Base-by-base conservation (phyloP, 257 asterid genomes). In the Plectranthus barbatus region DNA sequence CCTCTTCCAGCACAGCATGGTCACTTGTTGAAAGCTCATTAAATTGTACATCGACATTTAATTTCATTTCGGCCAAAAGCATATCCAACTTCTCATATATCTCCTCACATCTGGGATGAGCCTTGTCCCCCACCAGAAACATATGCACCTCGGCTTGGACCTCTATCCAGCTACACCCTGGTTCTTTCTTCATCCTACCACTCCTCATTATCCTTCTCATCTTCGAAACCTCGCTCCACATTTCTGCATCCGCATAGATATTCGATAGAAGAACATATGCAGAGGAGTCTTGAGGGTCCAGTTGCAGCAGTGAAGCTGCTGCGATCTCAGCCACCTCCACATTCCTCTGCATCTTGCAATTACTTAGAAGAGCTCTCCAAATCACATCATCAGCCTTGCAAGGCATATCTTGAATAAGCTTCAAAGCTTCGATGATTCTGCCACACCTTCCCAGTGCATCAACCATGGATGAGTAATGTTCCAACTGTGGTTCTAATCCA, bases 91-190 rank as follows among this genome's bases (percentile, higher is more conserved):
- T 78, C 15, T 69, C 76, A 45, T 88, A 91, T 56, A 91, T 83
- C 67, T 86, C 88, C 10, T 46, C 67, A 64, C 85, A 81, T 65
- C 83, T 79, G 4, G 95, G 95, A 81, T 91, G 98, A 50, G 94
- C 86, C 83, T 84, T 88, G 52, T 91, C 96, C 36, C 88, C 87
- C 23, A 77, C 90, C 75, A 88, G 86, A 74, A 91, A 88, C 96
- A 82, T 86, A 31, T 88, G 91, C 48, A 88, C 86, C 64, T 84
- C 95, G 23, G 95, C 78, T 62, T 79, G 84, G n/a, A 86, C 57
- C 85, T 88, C 96, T 34, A 86, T 74, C 98, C 96, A 86, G 79
- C 96, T 91, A 74, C 95, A 88, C 4, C 98, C 98, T 0, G 96
- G 96, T 69, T 88, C 95, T 55, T 88, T 91, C 44, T 76, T 88